Conservation (phyloP, 192 early-diverging fungal genomes). For the Phycomyces blakesleeanus region DNA sequence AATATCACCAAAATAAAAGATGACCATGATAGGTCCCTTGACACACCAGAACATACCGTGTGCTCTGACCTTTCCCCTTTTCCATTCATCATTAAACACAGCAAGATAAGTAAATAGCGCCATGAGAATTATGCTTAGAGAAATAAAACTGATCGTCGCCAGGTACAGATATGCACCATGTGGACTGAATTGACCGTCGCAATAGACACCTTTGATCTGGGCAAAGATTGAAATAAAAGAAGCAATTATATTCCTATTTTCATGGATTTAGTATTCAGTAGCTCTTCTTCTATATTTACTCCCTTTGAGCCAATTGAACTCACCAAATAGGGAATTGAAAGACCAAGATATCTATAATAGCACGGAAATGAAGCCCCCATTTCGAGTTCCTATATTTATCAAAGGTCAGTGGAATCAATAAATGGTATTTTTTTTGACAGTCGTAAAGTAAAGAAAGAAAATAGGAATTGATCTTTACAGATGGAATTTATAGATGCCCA, state of each 20-base stretch:
- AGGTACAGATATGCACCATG: conserved; percentile 33
- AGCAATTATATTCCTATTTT: conserved; percentile 26
- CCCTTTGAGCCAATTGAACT: background rate
- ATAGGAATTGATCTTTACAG: conserved; percentile 16
- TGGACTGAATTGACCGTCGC: conserved; percentile 14
- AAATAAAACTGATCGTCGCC: conserved; percentile 26
- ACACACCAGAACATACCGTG: conserved; percentile 41
- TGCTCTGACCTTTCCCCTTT: conserved; percentile 17
- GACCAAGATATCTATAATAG: conserved; percentile 33
- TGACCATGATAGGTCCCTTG: conserved; percentile 37
- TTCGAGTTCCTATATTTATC: conserved; percentile 27
- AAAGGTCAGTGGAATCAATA: background rate
- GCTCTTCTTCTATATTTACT: background rate
- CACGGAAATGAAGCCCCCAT: conserved; percentile 39
- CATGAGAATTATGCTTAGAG: conserved; percentile 30
- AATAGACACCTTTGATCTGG: conserved; percentile 28
- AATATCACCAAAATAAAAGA: conserved; percentile 37
- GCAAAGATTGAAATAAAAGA: conserved; percentile 35
- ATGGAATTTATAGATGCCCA: conserved; percentile 20
- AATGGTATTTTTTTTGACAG: background rate
- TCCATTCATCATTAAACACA: conserved; percentile 32
- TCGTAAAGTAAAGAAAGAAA: background rate
- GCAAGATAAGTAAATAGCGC: conserved; percentile 34
- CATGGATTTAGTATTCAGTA: background rate
- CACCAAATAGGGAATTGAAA: conserved; percentile 39